Evolutionary conservation across 2,329 filamentous ascomycete species (phyloP).

Genomic region (Paecilomyces sp.): DNA sequence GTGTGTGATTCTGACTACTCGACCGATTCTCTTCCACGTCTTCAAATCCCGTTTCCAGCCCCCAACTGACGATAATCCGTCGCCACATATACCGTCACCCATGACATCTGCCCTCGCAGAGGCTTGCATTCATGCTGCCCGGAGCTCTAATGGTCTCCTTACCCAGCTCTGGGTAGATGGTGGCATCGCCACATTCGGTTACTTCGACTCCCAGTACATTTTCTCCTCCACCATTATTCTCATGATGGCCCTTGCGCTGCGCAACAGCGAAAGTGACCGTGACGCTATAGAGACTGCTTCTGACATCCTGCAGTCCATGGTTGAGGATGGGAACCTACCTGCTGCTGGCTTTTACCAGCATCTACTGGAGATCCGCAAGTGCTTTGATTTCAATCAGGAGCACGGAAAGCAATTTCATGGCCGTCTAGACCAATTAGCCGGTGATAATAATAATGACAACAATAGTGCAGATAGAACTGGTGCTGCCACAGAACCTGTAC

Average conservation of each 20-base stretch:
- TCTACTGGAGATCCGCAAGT: slow-evolving; percentile 7
- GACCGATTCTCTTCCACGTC: slow-evolving; percentile 8
- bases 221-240: slow-evolving; percentile 11
- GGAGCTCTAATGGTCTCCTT: slow-evolving; percentile 9
- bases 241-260: slow-evolving; percentile 9
- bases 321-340: slow-evolving; percentile 8
- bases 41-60: slow-evolving; percentile 9
- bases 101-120: slow-evolving; percentile 9
- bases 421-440: neutral
- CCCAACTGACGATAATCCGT: neutral
- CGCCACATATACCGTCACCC: slow-evolving; percentile 4
- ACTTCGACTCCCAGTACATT: slow-evolving; percentile 9
- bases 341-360: slow-evolving; percentile 8
- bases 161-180: slow-evolving; percentile 13
- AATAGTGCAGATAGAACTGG: neutral
- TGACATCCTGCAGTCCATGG: slow-evolving; percentile 9
- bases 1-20: slow-evolving; percentile 9
- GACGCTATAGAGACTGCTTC: slow-evolving; percentile 9
- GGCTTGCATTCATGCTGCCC: slow-evolving; percentile 8
- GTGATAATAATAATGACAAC: neutral
- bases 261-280: slow-evolving; percentile 5
- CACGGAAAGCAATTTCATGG: neutral
- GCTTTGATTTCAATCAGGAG: slow-evolving; percentile 4
- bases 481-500: slow-evolving; percentile 1
- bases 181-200: slow-evolving; percentile 7